These are phyloP conservation scores for Solanum pinnatisectum DNA, from an alignment of 257 asterid species.

Conservation along the genomic window DNA sequence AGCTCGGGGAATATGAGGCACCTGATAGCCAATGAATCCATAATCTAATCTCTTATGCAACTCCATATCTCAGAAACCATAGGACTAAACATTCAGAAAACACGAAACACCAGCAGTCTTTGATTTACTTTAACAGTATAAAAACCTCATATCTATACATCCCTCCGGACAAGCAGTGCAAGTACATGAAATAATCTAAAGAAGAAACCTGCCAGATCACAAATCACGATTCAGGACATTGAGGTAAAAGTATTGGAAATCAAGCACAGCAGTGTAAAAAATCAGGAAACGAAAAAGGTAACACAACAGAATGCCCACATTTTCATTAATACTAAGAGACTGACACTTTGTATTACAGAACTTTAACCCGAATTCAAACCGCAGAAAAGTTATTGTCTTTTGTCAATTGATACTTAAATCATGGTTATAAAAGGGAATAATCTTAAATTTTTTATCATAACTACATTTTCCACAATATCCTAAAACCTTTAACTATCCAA, in stretches of 20 bases:
- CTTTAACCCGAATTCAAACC: neutral
- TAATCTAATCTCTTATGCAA: slow-evolving; percentile 69
- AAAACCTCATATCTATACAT: neutral
- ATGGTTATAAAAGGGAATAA: neutral
- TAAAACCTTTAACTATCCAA: neutral
- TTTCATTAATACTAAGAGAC: neutral
- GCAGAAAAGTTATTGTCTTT: neutral
- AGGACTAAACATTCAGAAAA: slow-evolving; percentile 30
- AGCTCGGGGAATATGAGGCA: slow-evolving; percentile 80
- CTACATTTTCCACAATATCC: neutral
- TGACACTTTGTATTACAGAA: neutral
- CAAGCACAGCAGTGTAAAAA: neutral
- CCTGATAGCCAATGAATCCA: slow-evolving; percentile 68
- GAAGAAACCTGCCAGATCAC: slow-evolving; percentile 4
- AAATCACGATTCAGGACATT: neutral
- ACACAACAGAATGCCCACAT: neutral
- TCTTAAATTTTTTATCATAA: neutral
- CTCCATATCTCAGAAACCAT: slow-evolving; percentile 72
- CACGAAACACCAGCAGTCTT: slow-evolving; percentile 9
- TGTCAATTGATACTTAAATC: neutral
- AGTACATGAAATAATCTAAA: slow-evolving; percentile 3
- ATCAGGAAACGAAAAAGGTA: neutral
- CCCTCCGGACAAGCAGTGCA: neutral
- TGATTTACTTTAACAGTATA: slow-evolving; percentile 10
- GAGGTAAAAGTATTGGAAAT: neutral